These are phyloP conservation scores for Carex arenaria DNA, from an alignment of 202 grass and related monocot species.

Conservation along the genomic window DNA sequence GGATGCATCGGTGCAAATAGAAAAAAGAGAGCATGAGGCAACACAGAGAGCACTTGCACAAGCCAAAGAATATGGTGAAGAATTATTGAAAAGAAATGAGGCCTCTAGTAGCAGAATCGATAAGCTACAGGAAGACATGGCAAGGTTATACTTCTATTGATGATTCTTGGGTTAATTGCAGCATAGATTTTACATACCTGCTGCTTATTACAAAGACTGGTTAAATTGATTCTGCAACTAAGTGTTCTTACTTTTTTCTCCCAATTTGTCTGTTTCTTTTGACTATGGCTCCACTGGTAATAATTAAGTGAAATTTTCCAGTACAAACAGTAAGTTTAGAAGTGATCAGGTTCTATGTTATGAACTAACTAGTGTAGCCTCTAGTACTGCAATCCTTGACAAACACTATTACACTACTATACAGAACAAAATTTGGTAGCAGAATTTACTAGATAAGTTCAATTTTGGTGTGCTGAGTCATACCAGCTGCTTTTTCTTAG, in stretches of 20 bases:
- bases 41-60: slow-evolving; percentile 29
- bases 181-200: neutral
- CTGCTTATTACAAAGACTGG: neutral
- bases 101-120: slow-evolving; percentile 18
- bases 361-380: neutral
- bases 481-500: neutral
- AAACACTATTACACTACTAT: neutral
- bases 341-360: neutral
- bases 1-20: slow-evolving; percentile 25
- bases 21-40: slow-evolving; percentile 25
- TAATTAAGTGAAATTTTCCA: neutral
- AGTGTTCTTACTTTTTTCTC: neutral
- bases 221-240: neutral
- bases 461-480: neutral
- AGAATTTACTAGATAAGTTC: neutral
- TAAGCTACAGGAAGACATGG: slow-evolving; percentile 28
- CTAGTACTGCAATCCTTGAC: neutral
- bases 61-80: slow-evolving; percentile 19
- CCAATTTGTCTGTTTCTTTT: neutral
- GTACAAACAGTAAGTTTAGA: neutral
- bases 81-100: slow-evolving; percentile 25
- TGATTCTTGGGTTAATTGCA: neutral
- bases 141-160: slow-evolving; percentile 8
- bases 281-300: neutral
- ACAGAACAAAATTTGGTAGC: neutral